Percentiles rank a stretch among this genome's conserved stretches.
Evolutionary conservation across 106 monocot genomes (phyloP).

Genomic region (Vanilla planifolia): DNA sequence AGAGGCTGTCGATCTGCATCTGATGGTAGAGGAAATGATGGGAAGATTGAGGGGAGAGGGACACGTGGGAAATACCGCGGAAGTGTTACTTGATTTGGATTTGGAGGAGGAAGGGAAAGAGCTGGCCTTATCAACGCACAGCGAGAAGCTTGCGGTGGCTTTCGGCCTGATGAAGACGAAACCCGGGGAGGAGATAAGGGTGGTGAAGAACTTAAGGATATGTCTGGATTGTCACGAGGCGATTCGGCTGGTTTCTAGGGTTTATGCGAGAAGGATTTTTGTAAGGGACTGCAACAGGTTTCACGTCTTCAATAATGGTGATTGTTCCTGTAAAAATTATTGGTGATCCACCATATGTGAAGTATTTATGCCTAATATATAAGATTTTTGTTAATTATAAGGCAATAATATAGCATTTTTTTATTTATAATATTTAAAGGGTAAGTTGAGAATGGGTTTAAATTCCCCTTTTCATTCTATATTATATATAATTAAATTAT

Average conservation of each 20-base stretch:
- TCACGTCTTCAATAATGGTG: conserved; percentile 11
- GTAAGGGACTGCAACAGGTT: conserved; percentile 21
- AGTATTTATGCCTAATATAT: no score
- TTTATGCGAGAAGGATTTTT: conserved; percentile 8
- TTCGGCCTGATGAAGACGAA: conserved; percentile 16
- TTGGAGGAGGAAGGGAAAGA: conserved; percentile 6
- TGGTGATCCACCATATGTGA: no score
- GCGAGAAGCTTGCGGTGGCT: conserved; percentile 17
- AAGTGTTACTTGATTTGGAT: conserved; percentile 11
- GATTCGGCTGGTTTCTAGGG: conserved; percentile 19
- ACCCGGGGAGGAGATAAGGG: conserved; percentile 9
- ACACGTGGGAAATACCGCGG: conserved; percentile 9
- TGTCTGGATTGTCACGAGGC: conserved; percentile 25
- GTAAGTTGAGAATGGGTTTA: no score
- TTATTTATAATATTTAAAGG: no score
- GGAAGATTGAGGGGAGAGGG: conserved; percentile 9
- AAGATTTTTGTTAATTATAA: no score
- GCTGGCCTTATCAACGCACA: conserved; percentile 1
- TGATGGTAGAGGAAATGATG: conserved; percentile 14
- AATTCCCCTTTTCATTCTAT: no score
- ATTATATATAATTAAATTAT: no score
- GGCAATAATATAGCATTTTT: no score
- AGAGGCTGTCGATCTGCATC: background rate
- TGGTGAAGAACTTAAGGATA: conserved; percentile 19
- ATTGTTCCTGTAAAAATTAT: background rate